Percentiles rank a stretch among this genome's conserved stretches.
These are phyloP conservation scores for Flaveria robusta DNA, from an alignment of 129 eudicot genomes.

Conservation along the genomic window DNA sequence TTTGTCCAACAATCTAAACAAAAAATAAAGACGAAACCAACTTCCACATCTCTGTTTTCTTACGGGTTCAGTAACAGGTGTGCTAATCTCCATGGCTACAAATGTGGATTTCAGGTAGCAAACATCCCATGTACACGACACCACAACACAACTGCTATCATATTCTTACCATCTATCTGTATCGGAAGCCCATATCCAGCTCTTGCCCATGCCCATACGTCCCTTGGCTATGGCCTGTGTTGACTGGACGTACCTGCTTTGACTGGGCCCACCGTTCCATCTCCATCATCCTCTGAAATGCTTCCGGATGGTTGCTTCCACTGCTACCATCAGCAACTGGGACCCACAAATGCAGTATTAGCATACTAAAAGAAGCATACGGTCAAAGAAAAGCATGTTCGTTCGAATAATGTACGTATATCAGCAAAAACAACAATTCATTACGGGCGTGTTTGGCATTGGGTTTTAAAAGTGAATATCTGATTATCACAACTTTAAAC, in stretches of 20 bases:
- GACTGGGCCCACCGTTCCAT: constrained; percentile 64
- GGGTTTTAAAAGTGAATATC: not conserved
- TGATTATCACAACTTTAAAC: not conserved
- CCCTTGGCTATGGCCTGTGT: constrained; percentile 40
- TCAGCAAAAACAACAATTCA: not conserved
- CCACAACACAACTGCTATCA: not conserved
- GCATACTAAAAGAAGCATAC: not conserved
- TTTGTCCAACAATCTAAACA: constrained; percentile 25
- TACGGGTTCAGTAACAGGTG: constrained; percentile 30
- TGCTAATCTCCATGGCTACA: not conserved
- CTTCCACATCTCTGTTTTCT: constrained; percentile 30
- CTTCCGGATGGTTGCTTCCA: constrained; percentile 53
- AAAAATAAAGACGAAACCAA: constrained; percentile 14
- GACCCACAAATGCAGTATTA: not conserved
- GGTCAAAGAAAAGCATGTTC: not conserved
- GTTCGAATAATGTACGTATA: not conserved
- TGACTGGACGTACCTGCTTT: constrained; percentile 47
- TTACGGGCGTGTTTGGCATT: not conserved
- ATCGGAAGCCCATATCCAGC: constrained; percentile 60
- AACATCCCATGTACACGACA: constrained; percentile 27
- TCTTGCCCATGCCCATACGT: constrained; percentile 43
- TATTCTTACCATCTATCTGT: constrained; percentile 42
- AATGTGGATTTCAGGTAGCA: constrained; percentile 18
- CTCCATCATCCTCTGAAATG: constrained; percentile 69
- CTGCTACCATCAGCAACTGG: constrained; percentile 47